Percentiles rank a stretch among this genome's conserved stretches.
Conservation (phyloP, 495 filamentous ascomycete genomes). For the Penicillium psychrofluorescens region DNA sequence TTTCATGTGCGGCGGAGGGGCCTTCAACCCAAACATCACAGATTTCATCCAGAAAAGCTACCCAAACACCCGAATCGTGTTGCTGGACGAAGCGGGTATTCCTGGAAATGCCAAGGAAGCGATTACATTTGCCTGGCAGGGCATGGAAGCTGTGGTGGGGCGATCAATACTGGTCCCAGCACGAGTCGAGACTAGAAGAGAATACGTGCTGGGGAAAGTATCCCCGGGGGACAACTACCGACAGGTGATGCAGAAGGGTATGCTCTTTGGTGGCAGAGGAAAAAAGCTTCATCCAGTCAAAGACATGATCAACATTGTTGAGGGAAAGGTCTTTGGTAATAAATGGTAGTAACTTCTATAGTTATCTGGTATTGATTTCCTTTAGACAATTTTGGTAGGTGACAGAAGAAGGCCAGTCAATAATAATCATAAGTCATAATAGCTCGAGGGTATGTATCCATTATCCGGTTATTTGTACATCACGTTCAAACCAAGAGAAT, state of each 20-base stretch:
- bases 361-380: too few species aligned
- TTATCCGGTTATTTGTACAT: too few species aligned
- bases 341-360: slow-evolving; percentile 38
- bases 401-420: too few species aligned
- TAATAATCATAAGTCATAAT: too few species aligned
- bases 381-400: too few species aligned
- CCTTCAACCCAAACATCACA: slow-evolving; percentile 49
- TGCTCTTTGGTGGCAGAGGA: slow-evolving; percentile 37
- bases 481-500: too few species aligned
- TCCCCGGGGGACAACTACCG: slow-evolving; percentile 48
- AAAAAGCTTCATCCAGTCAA: slow-evolving; percentile 41
- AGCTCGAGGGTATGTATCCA: too few species aligned
- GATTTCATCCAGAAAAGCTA: slow-evolving; percentile 42
- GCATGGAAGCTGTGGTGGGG: slow-evolving; percentile 47
- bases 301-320: slow-evolving; percentile 38
- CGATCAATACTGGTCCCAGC: slow-evolving; percentile 44
- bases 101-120: slow-evolving; percentile 49
- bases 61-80: slow-evolving; percentile 39
- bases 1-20: slow-evolving; percentile 54
- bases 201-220: slow-evolving; percentile 46
- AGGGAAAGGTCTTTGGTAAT: slow-evolving; percentile 38
- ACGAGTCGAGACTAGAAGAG: slow-evolving; percentile 40
- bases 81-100: slow-evolving; percentile 49
- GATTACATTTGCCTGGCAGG: slow-evolving; percentile 51
- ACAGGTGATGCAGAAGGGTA: slow-evolving; percentile 39